Conservation (phyloP, 1,284 basidiomycete species). For the Ganoderma multipileum region DNA sequence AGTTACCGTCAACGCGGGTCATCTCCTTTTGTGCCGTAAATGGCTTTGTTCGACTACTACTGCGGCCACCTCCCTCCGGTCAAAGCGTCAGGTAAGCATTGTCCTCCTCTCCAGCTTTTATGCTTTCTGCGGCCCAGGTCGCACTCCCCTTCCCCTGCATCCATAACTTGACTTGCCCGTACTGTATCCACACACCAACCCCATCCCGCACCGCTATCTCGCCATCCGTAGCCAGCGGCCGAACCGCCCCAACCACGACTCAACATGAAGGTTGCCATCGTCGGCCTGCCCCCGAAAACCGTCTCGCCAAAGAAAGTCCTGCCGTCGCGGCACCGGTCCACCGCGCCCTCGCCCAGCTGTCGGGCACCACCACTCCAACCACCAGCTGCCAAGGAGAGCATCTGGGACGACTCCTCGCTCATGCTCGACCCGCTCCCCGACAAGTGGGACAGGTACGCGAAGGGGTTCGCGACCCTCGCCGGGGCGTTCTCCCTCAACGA, state of each 20-base stretch:
- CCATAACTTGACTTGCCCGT: neutral
- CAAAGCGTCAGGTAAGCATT: slow-evolving; percentile 9
- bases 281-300: neutral
- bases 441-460: slow-evolving; percentile 17
- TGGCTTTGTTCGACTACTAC: slow-evolving; percentile 7
- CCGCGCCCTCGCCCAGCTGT: neutral
- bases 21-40: slow-evolving; percentile 7
- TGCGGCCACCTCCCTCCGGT: neutral
- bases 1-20: neutral
- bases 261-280: neutral
- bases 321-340: neutral
- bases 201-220: neutral
- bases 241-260: neutral
- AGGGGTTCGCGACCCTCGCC: slow-evolving; percentile 22
- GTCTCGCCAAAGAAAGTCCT: neutral
- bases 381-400: neutral
- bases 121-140: neutral
- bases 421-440: neutral
- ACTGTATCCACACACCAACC: neutral
- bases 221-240: neutral
- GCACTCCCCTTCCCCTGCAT: neutral
- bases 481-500: slow-evolving; percentile 17
- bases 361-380: neutral
- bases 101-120: neutral
- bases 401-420: neutral